A percentile compares a stretch with the other conserved stretches of the same genome.
phyloP scores from a whole-genome alignment of 1,284 basidiomycete species.

The Pulveroboletus sp. region DNA sequence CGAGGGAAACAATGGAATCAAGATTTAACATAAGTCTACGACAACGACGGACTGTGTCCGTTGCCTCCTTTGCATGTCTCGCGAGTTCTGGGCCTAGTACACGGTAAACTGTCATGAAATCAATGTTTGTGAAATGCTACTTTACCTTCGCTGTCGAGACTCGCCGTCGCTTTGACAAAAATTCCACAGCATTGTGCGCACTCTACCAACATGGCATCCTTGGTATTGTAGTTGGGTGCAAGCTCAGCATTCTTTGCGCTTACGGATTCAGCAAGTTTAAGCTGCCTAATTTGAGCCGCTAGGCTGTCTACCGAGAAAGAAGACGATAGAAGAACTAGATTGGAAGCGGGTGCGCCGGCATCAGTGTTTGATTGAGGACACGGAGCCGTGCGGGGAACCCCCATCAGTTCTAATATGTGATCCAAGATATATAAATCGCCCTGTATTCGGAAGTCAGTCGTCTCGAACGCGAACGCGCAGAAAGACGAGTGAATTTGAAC shows the following conservation, averaged over 20 bases:
- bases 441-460: slow-evolving; percentile 36
- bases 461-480: background rate
- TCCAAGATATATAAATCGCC: slow-evolving; percentile 51
- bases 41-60: slow-evolving; percentile 19
- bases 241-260: background rate
- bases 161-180: slow-evolving; percentile 46
- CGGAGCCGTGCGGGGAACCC: slow-evolving; percentile 6
- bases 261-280: slow-evolving; percentile 18
- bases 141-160: slow-evolving; percentile 27
- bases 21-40: slow-evolving; percentile 19
- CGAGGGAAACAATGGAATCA: slow-evolving; percentile 6
- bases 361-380: slow-evolving; percentile 2
- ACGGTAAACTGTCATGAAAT: background rate
- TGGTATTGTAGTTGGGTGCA: background rate
- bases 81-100: slow-evolving; percentile 22
- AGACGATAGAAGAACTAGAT: background rate
- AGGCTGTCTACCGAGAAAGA: slow-evolving; percentile 23
- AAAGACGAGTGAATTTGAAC: background rate
- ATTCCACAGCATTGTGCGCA: slow-evolving; percentile 43
- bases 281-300: slow-evolving; percentile 15
- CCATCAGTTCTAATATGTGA: slow-evolving; percentile 48
- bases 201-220: slow-evolving; percentile 33
- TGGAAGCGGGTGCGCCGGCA: background rate
- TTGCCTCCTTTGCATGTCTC: slow-evolving; percentile 27
- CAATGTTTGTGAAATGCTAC: no score